phyloP scores from a whole-genome alignment of 352 stramenopile genomes.

The Globisporangium recalcitrans region DNA sequence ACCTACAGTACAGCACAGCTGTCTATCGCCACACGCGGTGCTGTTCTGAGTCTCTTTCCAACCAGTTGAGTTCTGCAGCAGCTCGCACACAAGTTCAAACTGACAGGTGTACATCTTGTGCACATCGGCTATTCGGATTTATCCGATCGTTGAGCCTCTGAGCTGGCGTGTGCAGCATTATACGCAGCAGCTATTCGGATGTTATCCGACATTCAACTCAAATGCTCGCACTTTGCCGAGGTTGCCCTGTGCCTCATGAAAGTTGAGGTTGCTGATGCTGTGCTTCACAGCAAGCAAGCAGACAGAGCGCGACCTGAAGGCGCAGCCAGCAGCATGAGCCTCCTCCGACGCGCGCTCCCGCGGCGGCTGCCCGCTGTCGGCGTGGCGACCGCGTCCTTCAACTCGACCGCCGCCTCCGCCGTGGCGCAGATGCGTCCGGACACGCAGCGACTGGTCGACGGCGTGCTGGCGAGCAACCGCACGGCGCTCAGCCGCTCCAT shows the following conservation, averaged over 20 bases:
- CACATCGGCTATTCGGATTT: neutral
- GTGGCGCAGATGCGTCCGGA: constrained; percentile 25
- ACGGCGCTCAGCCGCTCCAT: constrained; percentile 70
- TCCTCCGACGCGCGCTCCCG: constrained; percentile 11
- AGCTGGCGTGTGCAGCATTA: neutral
- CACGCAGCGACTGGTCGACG: constrained; percentile 52
- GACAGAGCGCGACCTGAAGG: neutral
- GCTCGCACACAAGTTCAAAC: neutral
- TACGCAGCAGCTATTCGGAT: neutral
- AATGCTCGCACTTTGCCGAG: neutral
- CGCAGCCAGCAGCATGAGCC: constrained; percentile 15
- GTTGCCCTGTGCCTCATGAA: neutral
- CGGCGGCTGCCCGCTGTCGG: neutral
- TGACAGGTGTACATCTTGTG: neutral
- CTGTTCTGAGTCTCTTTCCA: neutral
- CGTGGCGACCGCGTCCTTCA: neutral
- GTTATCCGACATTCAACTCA: neutral
- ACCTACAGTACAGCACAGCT: neutral
- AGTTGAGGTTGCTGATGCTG: constrained; percentile 3
- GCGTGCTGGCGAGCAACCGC: constrained; percentile 47
- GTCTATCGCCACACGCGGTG: neutral
- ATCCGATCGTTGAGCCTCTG: neutral
- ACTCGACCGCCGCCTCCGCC: neutral
- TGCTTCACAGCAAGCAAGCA: neutral
- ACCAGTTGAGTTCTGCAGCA: too few relatives aligned